These are phyloP conservation scores for Staphylotrichum tortipilum DNA, from an alignment of 495 filamentous ascomycete species.

Conservation along the genomic window DNA sequence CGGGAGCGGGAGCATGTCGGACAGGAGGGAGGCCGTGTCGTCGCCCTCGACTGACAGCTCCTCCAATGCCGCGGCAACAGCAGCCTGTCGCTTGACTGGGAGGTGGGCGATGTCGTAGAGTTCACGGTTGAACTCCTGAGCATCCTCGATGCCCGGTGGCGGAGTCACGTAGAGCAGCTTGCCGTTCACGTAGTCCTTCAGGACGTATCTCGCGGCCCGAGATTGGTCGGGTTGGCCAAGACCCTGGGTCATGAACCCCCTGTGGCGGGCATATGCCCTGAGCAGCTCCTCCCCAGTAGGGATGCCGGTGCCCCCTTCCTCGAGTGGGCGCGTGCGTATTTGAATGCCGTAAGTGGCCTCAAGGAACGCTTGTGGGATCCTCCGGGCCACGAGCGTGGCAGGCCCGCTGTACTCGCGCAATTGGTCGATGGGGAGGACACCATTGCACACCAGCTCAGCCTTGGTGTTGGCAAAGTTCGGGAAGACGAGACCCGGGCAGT, in stretches of 20 bases:
- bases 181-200: slow-evolving; percentile 97
- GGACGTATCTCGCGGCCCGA: slow-evolving; percentile 75
- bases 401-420: slow-evolving; percentile 91
- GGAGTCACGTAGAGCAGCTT: slow-evolving; percentile 90
- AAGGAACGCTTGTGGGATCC: slow-evolving; percentile 84
- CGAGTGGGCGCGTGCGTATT: slow-evolving; percentile 68
- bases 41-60: slow-evolving; percentile 24
- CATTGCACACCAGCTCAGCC: slow-evolving; percentile 91
- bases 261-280: slow-evolving; percentile 72
- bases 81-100: slow-evolving; percentile 60
- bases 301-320: slow-evolving; percentile 88
- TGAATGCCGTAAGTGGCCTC: slow-evolving; percentile 91
- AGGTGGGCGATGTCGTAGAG: slow-evolving; percentile 76
- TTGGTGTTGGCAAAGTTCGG: slow-evolving; percentile 97
- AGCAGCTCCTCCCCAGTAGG: slow-evolving; percentile 85
- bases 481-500: slow-evolving; percentile 98
- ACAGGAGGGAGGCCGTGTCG: slow-evolving; percentile 32
- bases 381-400: slow-evolving; percentile 71
- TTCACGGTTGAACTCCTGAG: slow-evolving; percentile 72
- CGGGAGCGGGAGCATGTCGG: slow-evolving; percentile 39
- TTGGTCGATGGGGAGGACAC: slow-evolving; percentile 95
- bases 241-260: slow-evolving; percentile 82
- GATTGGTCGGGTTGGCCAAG: slow-evolving; percentile 89
- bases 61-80: slow-evolving; percentile 43
- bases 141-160: slow-evolving; percentile 67